Evolutionary conservation across 2,329 filamentous ascomycete genomes (phyloP), one percentile per base, ranked within the genome.

Genomic region (Lachnum nothofagi): DNA sequence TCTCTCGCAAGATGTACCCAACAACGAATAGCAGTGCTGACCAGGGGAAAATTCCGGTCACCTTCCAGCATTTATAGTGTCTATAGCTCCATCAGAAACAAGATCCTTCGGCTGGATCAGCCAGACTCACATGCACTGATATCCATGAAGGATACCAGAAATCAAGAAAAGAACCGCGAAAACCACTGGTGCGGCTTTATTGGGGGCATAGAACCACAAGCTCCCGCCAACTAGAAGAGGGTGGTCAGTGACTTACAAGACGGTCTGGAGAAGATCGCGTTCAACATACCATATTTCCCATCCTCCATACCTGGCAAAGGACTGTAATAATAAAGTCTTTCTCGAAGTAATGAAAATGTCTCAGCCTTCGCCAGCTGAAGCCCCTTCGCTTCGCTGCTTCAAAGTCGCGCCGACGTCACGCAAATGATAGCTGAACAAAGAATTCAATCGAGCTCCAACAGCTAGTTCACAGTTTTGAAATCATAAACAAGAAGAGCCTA

Each of bases 1-100:
- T 70, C 57, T 73, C 73, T 7, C 80, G 72, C 31, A 78, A 59
- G 5, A 73, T 68, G 60, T 82, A 83, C 19, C 81, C 80, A 1
- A 66, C 68, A 0, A 74, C 70, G 63, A 82, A 82, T 34, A 83
- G 60, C 1, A 77, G 60, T 6, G 73, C 72, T 38, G 75, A 77
- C 63, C 78, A 72, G 7, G 77, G 71, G 19, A 80, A 75, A 3
- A 83, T 64, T 0, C 73, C 64, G 0, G 76, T 80, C 12, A 80
- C 67, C 43, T 71, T 72, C 74, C 77, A 83, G 55, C 72, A 77
- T 53, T 76, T 77, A 60, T 80, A 78, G 46, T 68, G 74, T 38
- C 78, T 80, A n/a, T 19, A 23, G 10, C 16, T 17, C 27, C 33
- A 34, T 46, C 20, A 37, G 34, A 33, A 12, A 27, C 12, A 27